phyloP scores from a whole-genome alignment of 345 rosid species.

The Gossypium thurberi region DNA sequence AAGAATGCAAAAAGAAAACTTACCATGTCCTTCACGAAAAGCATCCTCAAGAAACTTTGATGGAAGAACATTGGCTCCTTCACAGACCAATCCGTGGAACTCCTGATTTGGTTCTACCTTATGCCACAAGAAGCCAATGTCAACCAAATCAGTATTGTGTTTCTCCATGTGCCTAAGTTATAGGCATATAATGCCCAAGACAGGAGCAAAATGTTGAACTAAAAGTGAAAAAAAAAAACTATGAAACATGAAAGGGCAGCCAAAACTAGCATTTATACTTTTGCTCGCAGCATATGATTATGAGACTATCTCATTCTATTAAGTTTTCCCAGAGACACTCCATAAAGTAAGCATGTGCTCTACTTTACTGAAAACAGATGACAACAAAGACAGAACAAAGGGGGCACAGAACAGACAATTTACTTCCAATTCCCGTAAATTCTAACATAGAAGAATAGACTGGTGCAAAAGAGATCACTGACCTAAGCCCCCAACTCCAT shows the following conservation, averaged over 20 bases:
- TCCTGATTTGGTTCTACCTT: constrained; percentile 99
- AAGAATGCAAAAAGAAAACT: constrained; percentile 22
- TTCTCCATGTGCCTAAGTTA: not conserved
- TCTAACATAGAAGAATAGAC: not conserved
- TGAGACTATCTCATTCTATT: not conserved
- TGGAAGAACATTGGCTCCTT: constrained; percentile 96
- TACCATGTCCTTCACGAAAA: constrained; percentile 71
- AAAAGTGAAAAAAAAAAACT: not conserved
- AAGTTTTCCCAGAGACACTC: not conserved
- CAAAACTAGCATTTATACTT: not conserved
- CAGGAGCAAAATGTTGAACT: not conserved
- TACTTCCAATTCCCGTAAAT: not conserved
- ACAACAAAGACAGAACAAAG: not conserved
- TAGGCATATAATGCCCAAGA: not conserved
- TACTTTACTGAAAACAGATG: not conserved
- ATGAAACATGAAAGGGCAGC: not conserved
- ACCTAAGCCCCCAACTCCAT: not conserved
- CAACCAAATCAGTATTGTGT: not conserved
- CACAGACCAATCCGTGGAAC: constrained; percentile 83
- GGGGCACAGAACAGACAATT: not conserved
- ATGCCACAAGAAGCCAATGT: constrained; percentile 40
- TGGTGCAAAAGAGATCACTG: not conserved
- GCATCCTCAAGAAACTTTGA: constrained; percentile 75
- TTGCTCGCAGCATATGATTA: not conserved
- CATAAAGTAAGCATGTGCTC: not conserved